Percentiles rank a stretch among this genome's conserved stretches.
phyloP scores from a whole-genome alignment of 257 asterid species.

The Solanum paucissectum region DNA sequence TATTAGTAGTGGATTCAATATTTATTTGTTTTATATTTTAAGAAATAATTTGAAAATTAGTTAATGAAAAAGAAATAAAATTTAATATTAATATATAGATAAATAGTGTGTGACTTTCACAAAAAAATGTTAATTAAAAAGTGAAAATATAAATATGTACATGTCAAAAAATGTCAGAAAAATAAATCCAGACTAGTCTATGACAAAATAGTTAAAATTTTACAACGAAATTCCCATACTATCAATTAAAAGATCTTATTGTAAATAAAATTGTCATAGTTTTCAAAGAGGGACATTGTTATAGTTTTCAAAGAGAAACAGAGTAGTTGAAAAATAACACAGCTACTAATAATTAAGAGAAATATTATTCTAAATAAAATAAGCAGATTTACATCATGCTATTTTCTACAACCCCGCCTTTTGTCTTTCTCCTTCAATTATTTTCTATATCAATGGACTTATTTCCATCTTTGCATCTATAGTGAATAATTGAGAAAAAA shows the following conservation, averaged over 20 bases:
- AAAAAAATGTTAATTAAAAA: too few relatives aligned
- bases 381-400: not conserved
- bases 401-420: not conserved
- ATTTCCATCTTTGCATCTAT: not conserved
- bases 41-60: too few relatives aligned
- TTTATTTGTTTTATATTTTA: too few relatives aligned
- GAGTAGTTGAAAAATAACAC: not conserved
- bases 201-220: not conserved
- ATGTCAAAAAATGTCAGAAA: not conserved
- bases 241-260: not conserved
- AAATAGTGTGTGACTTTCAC: not conserved
- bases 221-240: not conserved
- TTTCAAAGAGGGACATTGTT: not conserved
- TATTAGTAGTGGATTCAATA: too few relatives aligned
- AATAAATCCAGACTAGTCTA: not conserved
- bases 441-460: not conserved
- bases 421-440: not conserved
- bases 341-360: not conserved
- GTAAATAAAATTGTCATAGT: too few relatives aligned
- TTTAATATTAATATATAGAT: too few relatives aligned
- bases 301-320: not conserved
- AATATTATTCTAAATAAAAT: too few relatives aligned
- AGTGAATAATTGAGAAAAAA: not conserved
- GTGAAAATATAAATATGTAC: not conserved
- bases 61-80: too few relatives aligned